Percentiles rank a stretch among this genome's conserved stretches.
Conservation (phyloP, 805 yeast genomes). For the Lipomyces mesembrius region DNA sequence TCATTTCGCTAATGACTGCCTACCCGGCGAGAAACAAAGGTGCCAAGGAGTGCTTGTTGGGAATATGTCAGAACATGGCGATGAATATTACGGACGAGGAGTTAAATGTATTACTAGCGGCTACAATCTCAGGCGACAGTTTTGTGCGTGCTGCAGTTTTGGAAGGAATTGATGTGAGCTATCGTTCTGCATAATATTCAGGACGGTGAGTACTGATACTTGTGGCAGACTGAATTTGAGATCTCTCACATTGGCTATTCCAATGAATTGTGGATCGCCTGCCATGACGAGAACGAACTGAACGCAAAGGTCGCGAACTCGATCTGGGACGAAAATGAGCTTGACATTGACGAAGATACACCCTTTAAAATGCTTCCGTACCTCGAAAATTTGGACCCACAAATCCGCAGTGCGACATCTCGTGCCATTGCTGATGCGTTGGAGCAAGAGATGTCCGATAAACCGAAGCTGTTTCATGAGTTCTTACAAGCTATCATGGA, state of each 20-base stretch:
- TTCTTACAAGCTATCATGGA: conserved; percentile 55
- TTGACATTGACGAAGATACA: conserved; percentile 51
- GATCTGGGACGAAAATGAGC: conserved; percentile 80
- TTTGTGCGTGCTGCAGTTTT: conserved; percentile 80
- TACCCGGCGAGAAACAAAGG: conserved; percentile 78
- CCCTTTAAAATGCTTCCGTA: conserved; percentile 55
- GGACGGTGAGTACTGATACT: not conserved
- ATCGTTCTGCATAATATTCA: not conserved
- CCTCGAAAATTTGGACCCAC: conserved; percentile 62
- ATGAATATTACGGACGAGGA: conserved; percentile 63
- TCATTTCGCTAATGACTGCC: conserved; percentile 65
- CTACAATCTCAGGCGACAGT: conserved; percentile 61
- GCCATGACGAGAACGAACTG: conserved; percentile 70
- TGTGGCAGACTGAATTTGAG: conserved; percentile 61
- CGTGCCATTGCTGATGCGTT: conserved; percentile 68
- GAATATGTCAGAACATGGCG: conserved; percentile 77
- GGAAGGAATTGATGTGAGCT: conserved; percentile 53
- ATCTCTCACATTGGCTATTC: conserved; percentile 54
- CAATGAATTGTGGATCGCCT: conserved; percentile 76
- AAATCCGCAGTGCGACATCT: conserved; percentile 75
- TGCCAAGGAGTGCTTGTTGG: conserved; percentile 80
- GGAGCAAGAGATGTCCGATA: conserved; percentile 43
- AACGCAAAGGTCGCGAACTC: conserved; percentile 71
- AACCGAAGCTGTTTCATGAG: conserved; percentile 41
- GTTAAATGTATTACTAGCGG: conserved; percentile 59